A percentile compares a stretch with the other conserved stretches of the same genome.
Conservation (phyloP, 148 eudicot genomes). For the Amaranthus palmeri region DNA sequence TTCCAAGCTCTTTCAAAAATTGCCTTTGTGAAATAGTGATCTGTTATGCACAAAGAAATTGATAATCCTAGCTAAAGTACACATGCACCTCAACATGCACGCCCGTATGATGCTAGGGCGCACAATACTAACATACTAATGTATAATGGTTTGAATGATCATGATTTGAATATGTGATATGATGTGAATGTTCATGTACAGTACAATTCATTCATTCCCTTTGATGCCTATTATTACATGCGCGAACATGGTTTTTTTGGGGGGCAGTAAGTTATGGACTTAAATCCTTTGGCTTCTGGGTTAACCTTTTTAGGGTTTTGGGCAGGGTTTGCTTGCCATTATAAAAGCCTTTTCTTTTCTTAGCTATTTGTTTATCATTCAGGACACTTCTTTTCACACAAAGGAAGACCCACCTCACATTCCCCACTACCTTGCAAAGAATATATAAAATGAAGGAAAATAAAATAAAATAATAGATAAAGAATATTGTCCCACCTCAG, state of each 20-base stretch:
- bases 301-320: conserved; percentile 18
- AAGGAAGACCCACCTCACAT: conserved; percentile 26
- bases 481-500: conserved; percentile 19
- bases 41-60: too few relatives aligned
- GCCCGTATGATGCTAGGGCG: neutral
- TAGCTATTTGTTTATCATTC: neutral
- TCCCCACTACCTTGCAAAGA: conserved; percentile 29
- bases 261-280: conserved; percentile 31
- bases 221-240: neutral
- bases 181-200: neutral
- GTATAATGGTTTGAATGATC: neutral
- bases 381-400: conserved; percentile 30
- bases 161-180: neutral
- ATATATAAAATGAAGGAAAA: neutral
- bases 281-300: conserved; percentile 10
- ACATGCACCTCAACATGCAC: neutral
- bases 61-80: too few relatives aligned
- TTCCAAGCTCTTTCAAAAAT: too few relatives aligned
- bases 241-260: conserved; percentile 4
- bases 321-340: conserved; percentile 34
- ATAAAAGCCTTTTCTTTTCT: conserved; percentile 9
- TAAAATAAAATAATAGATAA: conserved; percentile 2
- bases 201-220: neutral
- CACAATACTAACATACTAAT: neutral
- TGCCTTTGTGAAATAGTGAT: too few relatives aligned